These are phyloP conservation scores for Corylus heterophylla DNA, from an alignment of 306 rosid genomes.

Conservation along the genomic window DNA sequence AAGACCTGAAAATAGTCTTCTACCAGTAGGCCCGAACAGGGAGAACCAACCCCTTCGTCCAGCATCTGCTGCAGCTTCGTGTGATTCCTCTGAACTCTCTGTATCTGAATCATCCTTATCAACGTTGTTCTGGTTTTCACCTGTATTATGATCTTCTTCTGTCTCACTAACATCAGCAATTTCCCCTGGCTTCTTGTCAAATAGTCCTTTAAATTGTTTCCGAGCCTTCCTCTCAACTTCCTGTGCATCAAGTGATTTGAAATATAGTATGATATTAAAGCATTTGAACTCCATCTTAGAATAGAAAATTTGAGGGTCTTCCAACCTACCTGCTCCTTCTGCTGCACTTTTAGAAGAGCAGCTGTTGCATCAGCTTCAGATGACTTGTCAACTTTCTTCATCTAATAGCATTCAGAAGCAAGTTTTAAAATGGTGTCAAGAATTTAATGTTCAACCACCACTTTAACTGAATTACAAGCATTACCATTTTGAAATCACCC, in stretches of 20 bases:
- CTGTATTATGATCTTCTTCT: constrained; percentile 36
- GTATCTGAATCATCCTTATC: constrained; percentile 45
- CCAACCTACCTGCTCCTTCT: constrained; percentile 69
- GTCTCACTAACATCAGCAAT: constrained; percentile 59
- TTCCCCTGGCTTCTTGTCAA: constrained; percentile 94
- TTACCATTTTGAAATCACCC: constrained; percentile 76
- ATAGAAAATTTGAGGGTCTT: constrained; percentile 7
- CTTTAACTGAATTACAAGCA: neutral
- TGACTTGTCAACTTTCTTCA: constrained; percentile 77
- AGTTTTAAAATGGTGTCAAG: constrained; percentile 19
- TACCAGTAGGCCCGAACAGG: constrained; percentile 55
- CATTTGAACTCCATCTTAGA: neutral
- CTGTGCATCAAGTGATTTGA: constrained; percentile 40
- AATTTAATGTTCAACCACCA: neutral
- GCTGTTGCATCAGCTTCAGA: constrained; percentile 83
- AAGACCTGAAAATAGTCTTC: constrained; percentile 56
- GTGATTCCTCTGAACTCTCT: constrained; percentile 46
- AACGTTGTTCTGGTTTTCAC: constrained; percentile 40
- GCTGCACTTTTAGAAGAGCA: constrained; percentile 78
- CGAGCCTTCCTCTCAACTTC: constrained; percentile 74
- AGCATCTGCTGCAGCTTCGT: constrained; percentile 45
- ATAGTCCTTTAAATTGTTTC: constrained; percentile 87
- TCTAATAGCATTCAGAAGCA: constrained; percentile 42
- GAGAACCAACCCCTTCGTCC: constrained; percentile 57
- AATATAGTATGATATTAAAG: neutral